Conservation (phyloP, 371 early-diverging fungal species). For the Rhizopus arrhizus region DNA sequence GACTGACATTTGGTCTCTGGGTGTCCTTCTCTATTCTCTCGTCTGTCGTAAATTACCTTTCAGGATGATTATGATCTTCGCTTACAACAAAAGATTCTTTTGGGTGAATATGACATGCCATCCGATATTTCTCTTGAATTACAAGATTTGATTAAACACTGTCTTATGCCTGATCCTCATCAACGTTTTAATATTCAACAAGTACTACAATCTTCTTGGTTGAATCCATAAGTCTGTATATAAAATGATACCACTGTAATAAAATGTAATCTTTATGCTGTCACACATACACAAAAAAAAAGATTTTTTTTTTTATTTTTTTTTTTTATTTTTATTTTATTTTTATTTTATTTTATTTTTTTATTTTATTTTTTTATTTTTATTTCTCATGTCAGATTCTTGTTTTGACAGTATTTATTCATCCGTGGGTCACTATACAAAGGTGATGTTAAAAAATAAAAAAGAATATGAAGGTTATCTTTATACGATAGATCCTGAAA, state of each 20-base stretch:
- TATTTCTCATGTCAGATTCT: not conserved
- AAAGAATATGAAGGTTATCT: constrained; percentile 29
- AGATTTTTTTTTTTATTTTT: not conserved
- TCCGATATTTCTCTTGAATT: constrained; percentile 16
- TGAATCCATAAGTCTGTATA: not conserved
- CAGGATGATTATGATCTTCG: constrained; percentile 72
- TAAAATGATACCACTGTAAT: too few species aligned
- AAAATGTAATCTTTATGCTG: too few species aligned
- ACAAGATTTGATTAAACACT: constrained; percentile 17
- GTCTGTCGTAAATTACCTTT: constrained; percentile 70
- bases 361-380: constrained; percentile 1
- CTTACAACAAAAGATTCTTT: constrained; percentile 63
- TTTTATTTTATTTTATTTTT: constrained; percentile 1
- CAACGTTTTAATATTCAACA: constrained; percentile 23
- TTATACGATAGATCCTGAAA: constrained; percentile 40
- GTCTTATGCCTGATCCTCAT: constrained; percentile 24
- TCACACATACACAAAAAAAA: too few species aligned
- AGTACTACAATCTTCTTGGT: constrained; percentile 27
- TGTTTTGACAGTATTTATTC: constrained; percentile 1
- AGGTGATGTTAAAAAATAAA: constrained; percentile 7
- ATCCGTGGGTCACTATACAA: constrained; percentile 12
- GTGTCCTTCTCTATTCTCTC: constrained; percentile 73
- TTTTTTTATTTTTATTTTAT: constrained; percentile 1
- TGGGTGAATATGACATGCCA: constrained; percentile 48
- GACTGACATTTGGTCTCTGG: constrained; percentile 83